Evolutionary conservation across 1,139 yeast species (phyloP), one percentile per base, ranked within the genome.

Genomic region (Diutina rugosa): DNA sequence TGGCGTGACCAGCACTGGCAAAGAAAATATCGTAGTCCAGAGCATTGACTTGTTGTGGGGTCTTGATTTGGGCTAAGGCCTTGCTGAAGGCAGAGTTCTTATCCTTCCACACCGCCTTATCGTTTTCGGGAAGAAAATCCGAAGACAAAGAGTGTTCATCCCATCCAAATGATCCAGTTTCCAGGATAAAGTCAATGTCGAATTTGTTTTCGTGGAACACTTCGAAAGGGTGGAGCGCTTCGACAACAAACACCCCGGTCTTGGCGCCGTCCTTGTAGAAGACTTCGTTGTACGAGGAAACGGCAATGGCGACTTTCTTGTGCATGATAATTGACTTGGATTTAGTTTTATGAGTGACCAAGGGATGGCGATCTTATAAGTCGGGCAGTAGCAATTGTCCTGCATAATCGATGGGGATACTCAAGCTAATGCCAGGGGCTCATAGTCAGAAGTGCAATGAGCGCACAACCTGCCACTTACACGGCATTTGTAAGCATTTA

Each of bases 1-100:
- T 71, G 29, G 79, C 88, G 63, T 84, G 89, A 45, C 88, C 88
- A 56, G 82, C 89, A 56, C 85, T 79, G 55, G 84, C 85, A 63
- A 72, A 83, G 65, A 82, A 74, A 58, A 81, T 72, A 53, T 71
- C 72, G 66, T 74, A 83, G 52, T 81, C 81, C n/a, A 67, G 65
- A 7, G 82, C 68, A 57, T 75, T 65, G 53, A 80, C 65, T 32
- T 78, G 80, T 21, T 72, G 63, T 12, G 82, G 74, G 60, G 73
- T 72, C 66, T 75, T 75, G 61, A 75, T 64, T 10, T 67, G 61
- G 53, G 67, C 64, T 57, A 76, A 57, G 29, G 69, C 71, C 38
- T 65, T 59, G 61, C 69, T 70, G 66, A 76, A 75, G 5, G 69
- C 74, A 47, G 69, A 60, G 55, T 68, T 60, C 61, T 63, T 72